Percentiles rank a stretch among this genome's conserved stretches.
phyloP scores from a whole-genome alignment of 2,329 filamentous ascomycete species.

The Aureobasidium sp. region DNA sequence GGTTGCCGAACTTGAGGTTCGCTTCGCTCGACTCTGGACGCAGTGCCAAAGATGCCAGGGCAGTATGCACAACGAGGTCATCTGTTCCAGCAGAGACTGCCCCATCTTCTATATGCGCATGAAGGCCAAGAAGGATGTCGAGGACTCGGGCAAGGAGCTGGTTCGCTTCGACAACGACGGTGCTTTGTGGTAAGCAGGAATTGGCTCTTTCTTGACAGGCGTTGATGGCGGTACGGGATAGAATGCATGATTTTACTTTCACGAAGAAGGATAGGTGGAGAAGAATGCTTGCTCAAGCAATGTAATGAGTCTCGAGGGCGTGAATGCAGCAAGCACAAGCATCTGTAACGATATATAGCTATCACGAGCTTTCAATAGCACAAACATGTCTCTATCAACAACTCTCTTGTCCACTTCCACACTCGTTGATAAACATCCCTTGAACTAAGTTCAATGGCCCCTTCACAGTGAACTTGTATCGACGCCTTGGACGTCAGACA shows the following conservation, averaged over 20 bases:
- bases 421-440: not conserved
- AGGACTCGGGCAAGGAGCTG: slow-evolving; percentile 87
- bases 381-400: not conserved
- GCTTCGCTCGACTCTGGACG: slow-evolving; percentile 90
- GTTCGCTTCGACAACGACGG: slow-evolving; percentile 81
- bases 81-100: slow-evolving; percentile 92
- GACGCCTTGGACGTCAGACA: no score
- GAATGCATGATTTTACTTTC: not conserved
- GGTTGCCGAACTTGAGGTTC: slow-evolving; percentile 84
- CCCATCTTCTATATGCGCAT: slow-evolving; percentile 99
- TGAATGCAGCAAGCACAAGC: not conserved
- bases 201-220: not conserved
- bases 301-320: not conserved
- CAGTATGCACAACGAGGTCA: slow-evolving; percentile 96
- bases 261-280: not conserved
- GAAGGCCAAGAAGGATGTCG: slow-evolving; percentile 99
- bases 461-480: not conserved
- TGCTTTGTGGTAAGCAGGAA: slow-evolving; percentile 50
- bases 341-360: not conserved
- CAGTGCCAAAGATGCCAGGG: slow-evolving; percentile 97
- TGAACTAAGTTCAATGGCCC: not conserved
- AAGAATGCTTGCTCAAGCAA: not conserved
- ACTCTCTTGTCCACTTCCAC: not conserved
- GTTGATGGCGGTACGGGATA: not conserved
- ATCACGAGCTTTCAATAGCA: not conserved